phyloP scores from a whole-genome alignment of 345 rosid genomes.

The Garcia nutans region DNA sequence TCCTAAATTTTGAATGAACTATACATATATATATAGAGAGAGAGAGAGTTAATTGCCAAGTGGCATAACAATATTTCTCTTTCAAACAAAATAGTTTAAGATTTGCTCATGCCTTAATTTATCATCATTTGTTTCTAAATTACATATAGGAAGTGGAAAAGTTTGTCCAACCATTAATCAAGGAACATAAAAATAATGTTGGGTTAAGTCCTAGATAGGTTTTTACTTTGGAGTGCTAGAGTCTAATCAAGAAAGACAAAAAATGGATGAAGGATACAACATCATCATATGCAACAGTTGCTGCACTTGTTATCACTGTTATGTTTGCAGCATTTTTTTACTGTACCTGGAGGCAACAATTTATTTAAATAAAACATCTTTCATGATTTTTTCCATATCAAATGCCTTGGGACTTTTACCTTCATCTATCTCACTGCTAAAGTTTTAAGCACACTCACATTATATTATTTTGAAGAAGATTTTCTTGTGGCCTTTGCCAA shows the following conservation, averaged over 20 bases:
- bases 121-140: not conserved
- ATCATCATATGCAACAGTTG: slow-evolving; percentile 9
- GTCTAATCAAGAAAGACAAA: slow-evolving; percentile 8
- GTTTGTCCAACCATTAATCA: slow-evolving; percentile 10
- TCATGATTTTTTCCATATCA: not conserved
- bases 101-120: not conserved
- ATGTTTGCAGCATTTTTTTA: slow-evolving; percentile 16
- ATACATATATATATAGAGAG: too few relatives aligned
- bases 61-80: too few relatives aligned
- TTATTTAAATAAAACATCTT: not conserved
- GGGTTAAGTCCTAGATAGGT: slow-evolving; percentile 2
- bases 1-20: too few relatives aligned
- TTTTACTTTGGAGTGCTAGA: not conserved
- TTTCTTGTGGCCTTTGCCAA: slow-evolving; percentile 9
- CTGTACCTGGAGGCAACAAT: slow-evolving; percentile 13
- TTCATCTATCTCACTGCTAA: slow-evolving; percentile 3
- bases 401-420: slow-evolving; percentile 14
- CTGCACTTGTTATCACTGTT: slow-evolving; percentile 13
- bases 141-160: slow-evolving; percentile 16
- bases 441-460: slow-evolving; percentile 17
- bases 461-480: slow-evolving; percentile 11
- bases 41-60: too few relatives aligned
- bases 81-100: too few relatives aligned
- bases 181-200: not conserved
- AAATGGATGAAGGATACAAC: slow-evolving; percentile 23